Conservation (phyloP, 768 basidiomycete species). For the Chiua virens region DNA sequence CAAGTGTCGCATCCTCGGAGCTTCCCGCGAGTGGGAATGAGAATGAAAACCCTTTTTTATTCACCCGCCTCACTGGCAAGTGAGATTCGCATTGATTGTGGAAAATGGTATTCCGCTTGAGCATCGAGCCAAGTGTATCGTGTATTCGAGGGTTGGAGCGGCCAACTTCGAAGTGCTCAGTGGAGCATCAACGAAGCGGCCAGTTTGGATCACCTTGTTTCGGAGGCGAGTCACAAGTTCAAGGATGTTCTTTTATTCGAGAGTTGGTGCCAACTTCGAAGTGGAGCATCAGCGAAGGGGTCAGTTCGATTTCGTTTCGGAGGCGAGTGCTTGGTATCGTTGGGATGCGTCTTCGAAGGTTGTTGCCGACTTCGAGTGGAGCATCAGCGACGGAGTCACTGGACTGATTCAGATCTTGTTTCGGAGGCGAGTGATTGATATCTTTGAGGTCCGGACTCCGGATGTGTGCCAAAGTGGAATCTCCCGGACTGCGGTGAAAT, state of each 20-base stretch:
- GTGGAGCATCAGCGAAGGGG: too few relatives aligned
- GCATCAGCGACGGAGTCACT: too few relatives aligned
- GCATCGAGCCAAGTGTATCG: not conserved
- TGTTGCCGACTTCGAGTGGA: too few relatives aligned
- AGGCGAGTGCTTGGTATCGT: not conserved
- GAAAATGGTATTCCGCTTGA: not conserved
- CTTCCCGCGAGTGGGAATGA: too few relatives aligned
- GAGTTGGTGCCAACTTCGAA: not conserved
- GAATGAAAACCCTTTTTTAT: too few relatives aligned
- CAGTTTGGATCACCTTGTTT: too few relatives aligned
- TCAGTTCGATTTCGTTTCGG: not conserved
- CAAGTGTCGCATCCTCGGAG: too few relatives aligned
- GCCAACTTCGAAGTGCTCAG: not conserved
- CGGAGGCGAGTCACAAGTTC: not conserved
- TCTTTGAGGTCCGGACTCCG: not conserved
- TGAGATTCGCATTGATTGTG: not conserved
- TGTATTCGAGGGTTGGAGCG: not conserved
- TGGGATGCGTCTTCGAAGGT: not conserved
- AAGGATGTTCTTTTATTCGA: too few relatives aligned
- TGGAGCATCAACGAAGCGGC: not conserved
- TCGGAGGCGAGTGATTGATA: not conserved
- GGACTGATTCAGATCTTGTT: not conserved
- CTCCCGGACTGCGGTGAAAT: not conserved
- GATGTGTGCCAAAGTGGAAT: not conserved
- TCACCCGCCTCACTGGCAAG: too few relatives aligned